phyloP scores from a whole-genome alignment of 169 alveolate genomes.

The Babesia bovis region DNA sequence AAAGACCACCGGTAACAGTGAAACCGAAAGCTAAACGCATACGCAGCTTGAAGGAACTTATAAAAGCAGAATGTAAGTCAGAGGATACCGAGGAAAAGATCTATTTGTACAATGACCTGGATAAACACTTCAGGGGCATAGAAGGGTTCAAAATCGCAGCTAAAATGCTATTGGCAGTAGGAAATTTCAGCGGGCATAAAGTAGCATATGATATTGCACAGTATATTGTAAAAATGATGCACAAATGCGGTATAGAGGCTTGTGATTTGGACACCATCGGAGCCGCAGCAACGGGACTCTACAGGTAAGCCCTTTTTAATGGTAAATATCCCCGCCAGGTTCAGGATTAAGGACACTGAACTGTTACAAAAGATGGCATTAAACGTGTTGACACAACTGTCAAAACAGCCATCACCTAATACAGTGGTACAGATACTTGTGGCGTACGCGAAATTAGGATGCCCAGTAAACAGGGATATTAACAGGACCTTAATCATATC shows the following conservation, averaged over 20 bases:
- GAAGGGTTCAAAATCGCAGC: conserved; percentile 2
- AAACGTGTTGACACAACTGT: not conserved
- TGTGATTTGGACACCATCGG: conserved; percentile 14
- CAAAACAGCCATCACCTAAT: not conserved
- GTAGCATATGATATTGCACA: conserved; percentile 24
- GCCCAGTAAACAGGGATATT: conserved; percentile 13
- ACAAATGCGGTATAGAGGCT: not conserved
- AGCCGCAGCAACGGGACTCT: not conserved
- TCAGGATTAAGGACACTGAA: conserved; percentile 20
- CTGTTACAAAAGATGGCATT: conserved; percentile 8
- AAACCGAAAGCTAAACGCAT: conserved; percentile 21
- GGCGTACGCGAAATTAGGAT: conserved; percentile 20
- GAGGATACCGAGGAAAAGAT: not conserved
- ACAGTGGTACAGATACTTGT: conserved; percentile 15
- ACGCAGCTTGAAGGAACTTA: conserved; percentile 26
- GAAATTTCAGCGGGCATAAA: conserved; percentile 24
- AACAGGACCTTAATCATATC: conserved; percentile 7
- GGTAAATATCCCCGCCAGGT: not conserved
- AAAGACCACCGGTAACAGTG: conserved; percentile 20
- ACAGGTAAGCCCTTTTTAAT: not conserved
- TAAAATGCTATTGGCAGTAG: conserved; percentile 10
- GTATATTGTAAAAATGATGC: not conserved
- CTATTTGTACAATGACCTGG: conserved; percentile 8
- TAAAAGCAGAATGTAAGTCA: not conserved
- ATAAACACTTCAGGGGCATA: conserved; percentile 3